phyloP scores from a whole-genome alignment of 192 early-diverging fungal genomes.

The Backusella circina region DNA sequence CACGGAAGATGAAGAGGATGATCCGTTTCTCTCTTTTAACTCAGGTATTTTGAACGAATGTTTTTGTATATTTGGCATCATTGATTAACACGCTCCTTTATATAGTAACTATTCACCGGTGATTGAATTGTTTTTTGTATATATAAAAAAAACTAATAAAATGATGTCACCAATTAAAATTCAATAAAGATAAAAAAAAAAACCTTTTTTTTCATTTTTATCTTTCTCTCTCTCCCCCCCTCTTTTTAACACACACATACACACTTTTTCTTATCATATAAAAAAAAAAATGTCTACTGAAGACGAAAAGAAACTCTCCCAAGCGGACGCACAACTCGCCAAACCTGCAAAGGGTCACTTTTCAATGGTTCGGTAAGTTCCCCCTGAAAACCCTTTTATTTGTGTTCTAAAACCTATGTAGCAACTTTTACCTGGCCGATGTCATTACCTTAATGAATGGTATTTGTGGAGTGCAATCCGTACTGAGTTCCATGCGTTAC shows the following conservation, averaged over 20 bases:
- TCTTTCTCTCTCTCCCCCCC: not conserved
- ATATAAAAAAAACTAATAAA: too few relatives aligned
- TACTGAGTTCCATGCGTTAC: conserved; percentile 72
- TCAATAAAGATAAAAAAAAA: not conserved
- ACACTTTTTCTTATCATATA: not conserved
- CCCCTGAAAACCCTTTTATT: not conserved
- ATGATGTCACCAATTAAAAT: conserved; percentile 8
- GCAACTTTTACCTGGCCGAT: conserved; percentile 80
- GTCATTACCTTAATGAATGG: conserved; percentile 85
- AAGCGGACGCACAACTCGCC: conserved; percentile 1
- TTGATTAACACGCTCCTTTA: not conserved
- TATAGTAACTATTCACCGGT: conserved; percentile 2
- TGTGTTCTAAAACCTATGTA: conserved; percentile 1
- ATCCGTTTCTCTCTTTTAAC: conserved; percentile 54
- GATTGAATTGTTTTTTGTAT: too few relatives aligned
- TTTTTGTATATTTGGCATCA: not conserved
- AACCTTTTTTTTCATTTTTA: not conserved
- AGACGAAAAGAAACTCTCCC: conserved; percentile 1
- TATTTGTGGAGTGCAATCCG: conserved; percentile 69
- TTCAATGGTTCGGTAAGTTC: conserved; percentile 16
- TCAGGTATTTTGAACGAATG: conserved; percentile 37
- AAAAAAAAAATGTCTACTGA: not conserved
- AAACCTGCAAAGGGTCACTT: conserved; percentile 3
- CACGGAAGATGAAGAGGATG: not conserved
- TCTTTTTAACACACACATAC: not conserved